Percentiles rank a stretch among this genome's conserved stretches.
These are phyloP conservation scores for Populus simonii DNA, from an alignment of 345 rosid species.

Conservation along the genomic window DNA sequence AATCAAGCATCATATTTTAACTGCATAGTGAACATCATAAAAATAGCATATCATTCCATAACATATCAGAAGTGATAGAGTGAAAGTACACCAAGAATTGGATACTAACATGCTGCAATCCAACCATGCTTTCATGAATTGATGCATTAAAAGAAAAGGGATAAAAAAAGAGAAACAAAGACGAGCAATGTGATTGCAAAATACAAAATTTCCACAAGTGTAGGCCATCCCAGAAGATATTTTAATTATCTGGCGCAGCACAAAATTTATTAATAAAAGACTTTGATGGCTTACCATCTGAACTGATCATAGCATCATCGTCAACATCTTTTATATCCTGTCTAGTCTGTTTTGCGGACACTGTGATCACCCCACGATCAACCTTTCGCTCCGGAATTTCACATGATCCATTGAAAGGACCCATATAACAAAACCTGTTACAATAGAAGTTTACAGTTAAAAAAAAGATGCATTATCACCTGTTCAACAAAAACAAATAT, in stretches of 20 bases:
- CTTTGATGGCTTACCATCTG: slow-evolving; percentile 15
- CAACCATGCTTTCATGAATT: too few relatives aligned
- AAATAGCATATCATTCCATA: too few relatives aligned
- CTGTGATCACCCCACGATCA: slow-evolving; percentile 22
- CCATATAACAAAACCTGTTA: slow-evolving; percentile 37
- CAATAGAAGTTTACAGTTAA: background rate
- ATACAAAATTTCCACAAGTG: background rate
- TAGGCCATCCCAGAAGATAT: background rate
- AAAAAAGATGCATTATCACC: background rate
- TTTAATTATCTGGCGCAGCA: background rate
- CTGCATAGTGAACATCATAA: background rate
- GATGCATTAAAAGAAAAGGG: too few relatives aligned
- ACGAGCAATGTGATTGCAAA: background rate
- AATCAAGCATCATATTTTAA: too few relatives aligned
- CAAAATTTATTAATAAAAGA: background rate
- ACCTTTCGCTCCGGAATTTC: slow-evolving; percentile 28
- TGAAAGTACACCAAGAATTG: too few relatives aligned
- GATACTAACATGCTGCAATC: background rate
- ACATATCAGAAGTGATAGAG: too few relatives aligned
- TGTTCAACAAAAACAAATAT: background rate
- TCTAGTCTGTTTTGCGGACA: slow-evolving; percentile 30
- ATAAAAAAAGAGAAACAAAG: background rate
- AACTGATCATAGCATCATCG: background rate
- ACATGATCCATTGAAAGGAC: slow-evolving; percentile 29
- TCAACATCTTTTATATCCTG: slow-evolving; percentile 7